Base-by-base conservation (phyloP, 2,329 filamentous ascomycete genomes). In the Orbilia ellipsospora region DNA sequence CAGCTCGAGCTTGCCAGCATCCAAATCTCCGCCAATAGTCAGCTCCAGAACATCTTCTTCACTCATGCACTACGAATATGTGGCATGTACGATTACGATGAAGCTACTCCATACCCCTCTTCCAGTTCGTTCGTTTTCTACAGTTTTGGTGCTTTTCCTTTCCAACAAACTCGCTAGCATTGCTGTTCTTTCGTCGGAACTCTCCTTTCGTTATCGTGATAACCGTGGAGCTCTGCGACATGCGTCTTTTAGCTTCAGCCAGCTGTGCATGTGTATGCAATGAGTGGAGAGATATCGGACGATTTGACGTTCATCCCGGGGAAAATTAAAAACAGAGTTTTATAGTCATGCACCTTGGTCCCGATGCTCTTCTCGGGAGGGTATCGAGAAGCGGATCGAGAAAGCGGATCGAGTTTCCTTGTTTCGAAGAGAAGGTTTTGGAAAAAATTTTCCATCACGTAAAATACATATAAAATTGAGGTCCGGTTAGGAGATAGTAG, bases 171-270 rank as follows among this genome's bases (percentile, higher is more conserved):
- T 10, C 31, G 31, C 10, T 36, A 48, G 1, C 40, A 18, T 12
- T 45, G 45, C 26, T 69, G 18, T 69, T 44, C 55, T 61, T 73
- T 73, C 50, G 69, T 67, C 69, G 69, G 69, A 67, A 67, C 69
- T 73, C 69, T 73, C 51, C 15, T 67, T 23, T 36, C 61, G 51
- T 66, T 62, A 62, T 66, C 54, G 42, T 23, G 51, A 57, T 48
- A 56, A 40, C 48, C 51, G 62, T 48, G 51, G 62, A 66, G 69
- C 69, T 61, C 69, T 73, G 50, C 55, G 61, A 61, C 61, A 70
- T 69, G 56, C 65, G 55, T 55, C 55, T 50, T 42, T 26, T 36
- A 23, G 2, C 15, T 50, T 61, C 42, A 26, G 65, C 65, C 54
- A 45, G 56, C 57, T 56, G 28, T 63, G 57, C 59, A 56, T 55